Evolutionary conservation across 768 basidiomycete genomes (phyloP), one percentile per base, ranked within the genome.

Genomic region (Lanmaoa pseudosensibilis): DNA sequence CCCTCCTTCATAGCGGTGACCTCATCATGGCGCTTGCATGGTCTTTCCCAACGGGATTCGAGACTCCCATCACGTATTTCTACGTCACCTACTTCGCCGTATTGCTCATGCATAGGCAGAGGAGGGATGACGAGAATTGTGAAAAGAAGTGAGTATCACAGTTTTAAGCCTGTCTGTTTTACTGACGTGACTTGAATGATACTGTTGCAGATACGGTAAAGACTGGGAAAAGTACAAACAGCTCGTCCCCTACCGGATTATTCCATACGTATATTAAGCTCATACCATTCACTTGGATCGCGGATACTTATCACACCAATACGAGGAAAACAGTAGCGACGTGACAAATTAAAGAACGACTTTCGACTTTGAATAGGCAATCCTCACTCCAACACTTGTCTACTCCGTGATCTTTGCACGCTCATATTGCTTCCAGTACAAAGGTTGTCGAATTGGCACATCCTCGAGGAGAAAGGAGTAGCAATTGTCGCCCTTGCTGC

Each of bases 61-160:
- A 85, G 44, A 94, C 94, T 0, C 96, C 95, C 23, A 83, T 98
- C 69, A 95, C 97, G 6, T 95, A 98, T 77, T 99, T 95, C 77
- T 98, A 98, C 67, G 83, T 91, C 30, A 68, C 78, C 56, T 98
- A 97, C 77, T 98, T 99, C 64, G 78, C 82, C 4, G 82, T 97
- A 36, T 82, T 99, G 25, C 87, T 99, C 56, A 77, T 94, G 34
- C 97, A 98, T 74, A 80, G 97, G 55, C 93, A 98, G 73, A 78
- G 75, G 56, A 82, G 97, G 34, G 97, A 99, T 69, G 95, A 98
- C 60, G 94, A 94, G 68, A 83, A 85, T 25, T 99, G 97, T 71
- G 79, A 84, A 68, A 82, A 86, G 66, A 98, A 98, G 92, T 91
- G 61, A 60, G 87, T 73, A 32, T 36, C 52, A 12, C n/a, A 1